A percentile compares a stretch with the other conserved stretches of the same genome.
phyloP scores from a whole-genome alignment of 495 filamentous ascomycete species.

The Hyaloscypha bicolor region DNA sequence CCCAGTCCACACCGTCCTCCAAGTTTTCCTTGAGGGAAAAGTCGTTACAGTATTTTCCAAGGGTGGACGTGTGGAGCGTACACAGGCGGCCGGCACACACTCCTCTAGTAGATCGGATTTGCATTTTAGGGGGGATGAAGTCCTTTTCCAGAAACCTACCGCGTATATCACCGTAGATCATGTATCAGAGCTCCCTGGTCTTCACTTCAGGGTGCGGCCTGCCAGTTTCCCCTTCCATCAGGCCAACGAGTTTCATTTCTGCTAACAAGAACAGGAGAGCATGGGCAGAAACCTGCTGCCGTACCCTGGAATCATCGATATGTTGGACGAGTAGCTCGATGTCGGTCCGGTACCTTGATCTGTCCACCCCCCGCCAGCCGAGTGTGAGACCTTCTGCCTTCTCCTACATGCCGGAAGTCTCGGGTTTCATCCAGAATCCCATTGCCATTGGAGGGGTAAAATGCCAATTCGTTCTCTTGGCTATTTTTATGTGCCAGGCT shows the following conservation, averaged over 20 bases:
- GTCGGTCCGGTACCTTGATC: neutral
- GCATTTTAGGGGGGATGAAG: neutral
- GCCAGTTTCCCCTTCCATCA: neutral
- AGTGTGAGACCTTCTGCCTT: no score
- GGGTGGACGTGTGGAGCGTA: neutral
- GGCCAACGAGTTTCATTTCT: neutral
- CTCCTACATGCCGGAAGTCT: neutral
- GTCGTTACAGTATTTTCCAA: neutral
- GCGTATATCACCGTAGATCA: neutral
- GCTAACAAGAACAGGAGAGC: neutral
- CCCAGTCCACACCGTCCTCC: neutral
- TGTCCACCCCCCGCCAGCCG: neutral
- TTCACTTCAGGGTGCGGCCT: neutral
- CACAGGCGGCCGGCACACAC: neutral
- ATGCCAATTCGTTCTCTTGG: neutral
- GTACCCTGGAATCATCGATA: neutral
- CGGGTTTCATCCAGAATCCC: neutral
- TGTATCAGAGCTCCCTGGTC: neutral
- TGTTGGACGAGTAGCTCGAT: constrained; percentile 1
- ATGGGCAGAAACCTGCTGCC: constrained; percentile 6
- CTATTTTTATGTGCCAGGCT: neutral
- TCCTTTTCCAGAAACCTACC: constrained; percentile 7
- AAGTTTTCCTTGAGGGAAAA: neutral
- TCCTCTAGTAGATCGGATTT: neutral
- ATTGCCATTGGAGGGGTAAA: neutral